Base-by-base conservation (phyloP, 108 stramenopile genomes). In the Cyclotella atomus region DNA sequence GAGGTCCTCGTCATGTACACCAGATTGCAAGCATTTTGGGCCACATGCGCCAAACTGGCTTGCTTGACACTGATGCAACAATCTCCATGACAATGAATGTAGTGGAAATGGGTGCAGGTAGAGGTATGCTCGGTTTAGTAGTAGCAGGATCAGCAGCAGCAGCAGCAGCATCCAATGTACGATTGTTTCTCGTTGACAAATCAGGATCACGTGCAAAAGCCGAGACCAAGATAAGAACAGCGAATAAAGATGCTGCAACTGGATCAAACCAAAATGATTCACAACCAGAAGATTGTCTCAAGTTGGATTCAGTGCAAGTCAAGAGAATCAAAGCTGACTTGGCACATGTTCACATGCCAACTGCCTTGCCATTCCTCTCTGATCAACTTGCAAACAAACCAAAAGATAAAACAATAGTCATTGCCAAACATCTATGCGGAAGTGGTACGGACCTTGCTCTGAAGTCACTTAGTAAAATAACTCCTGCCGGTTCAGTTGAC, bases 81-180 rank as follows among this genome's bases (percentile, higher is more conserved):
- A n/a, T n/a, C n/a, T n/a, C n/a, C n/a, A n/a, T n/a, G n/a, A n/a
- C 32, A 63, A 45, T 1, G 19, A 70, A 61, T 41, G 34, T 82
- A 19, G 49, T 95, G 46, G 94, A 95, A 75, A 87, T 95, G 84
- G 94, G 94, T 17, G 94, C 94, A 34, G 94, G 94, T 14, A 75
- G 94, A 35, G 94, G 91, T 0, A 92, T 92, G 84, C 76, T 84
- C 1, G 94, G 94, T 8, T 57, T 95, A 24, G 83, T 89, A 10
- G 84, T 78, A 24, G 87, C 94, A 8, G 87, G 88, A 32, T 77
- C 81, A 3, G 70, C 81, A 20, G 83, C 70, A 9, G 81, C 83
- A 15, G 64, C 73, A n/a, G 35, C 43, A 19, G 61, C 57, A 16
- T 32, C 70, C 0, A 65, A 70, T 30, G 87, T 85, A 2, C 74